Evolutionary conservation across 2,329 filamentous ascomycete species (phyloP).

Genomic region (Phoma herbarum): DNA sequence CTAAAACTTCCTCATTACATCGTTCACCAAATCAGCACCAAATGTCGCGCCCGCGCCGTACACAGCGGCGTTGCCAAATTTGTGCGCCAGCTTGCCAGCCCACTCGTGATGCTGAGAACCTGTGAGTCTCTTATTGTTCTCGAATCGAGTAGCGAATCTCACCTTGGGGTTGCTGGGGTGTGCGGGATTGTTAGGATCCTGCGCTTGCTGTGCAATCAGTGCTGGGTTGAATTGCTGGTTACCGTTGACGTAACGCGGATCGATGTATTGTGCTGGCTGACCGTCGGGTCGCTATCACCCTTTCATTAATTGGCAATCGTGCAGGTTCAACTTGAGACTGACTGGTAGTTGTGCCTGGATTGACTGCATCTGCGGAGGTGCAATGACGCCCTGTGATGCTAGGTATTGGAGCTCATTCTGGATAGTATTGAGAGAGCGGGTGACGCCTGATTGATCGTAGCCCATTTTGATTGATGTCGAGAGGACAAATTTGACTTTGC

Average conservation of each 20-base stretch:
- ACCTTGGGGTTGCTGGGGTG: conserved; percentile 31
- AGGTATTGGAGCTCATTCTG: conserved; percentile 32
- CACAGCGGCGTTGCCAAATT: conserved; percentile 33
- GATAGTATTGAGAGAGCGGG: conserved; percentile 27
- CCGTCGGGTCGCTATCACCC: conserved; percentile 23
- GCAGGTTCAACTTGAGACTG: background rate
- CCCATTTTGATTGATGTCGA: conserved; percentile 5
- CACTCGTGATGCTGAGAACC: conserved; percentile 29
- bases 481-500: background rate
- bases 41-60: conserved; percentile 32
- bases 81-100: conserved; percentile 30
- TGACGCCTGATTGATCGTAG: conserved; percentile 30
- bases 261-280: conserved; percentile 29
- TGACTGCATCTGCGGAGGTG: conserved; percentile 28
- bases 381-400: conserved; percentile 26
- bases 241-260: conserved; percentile 26
- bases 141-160: background rate
- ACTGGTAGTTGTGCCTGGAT: conserved; percentile 33
- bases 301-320: background rate
- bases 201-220: conserved; percentile 31
- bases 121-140: background rate
- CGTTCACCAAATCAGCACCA: conserved; percentile 31
- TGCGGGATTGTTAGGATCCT: conserved; percentile 32
- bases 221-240: conserved; percentile 31
- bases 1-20: conserved; percentile 33